A percentile compares a stretch with the other conserved stretches of the same genome.
These are phyloP conservation scores for Limnomonas spitsbergensis DNA, from an alignment of 139 green algal genomes.

Conservation along the genomic window DNA sequence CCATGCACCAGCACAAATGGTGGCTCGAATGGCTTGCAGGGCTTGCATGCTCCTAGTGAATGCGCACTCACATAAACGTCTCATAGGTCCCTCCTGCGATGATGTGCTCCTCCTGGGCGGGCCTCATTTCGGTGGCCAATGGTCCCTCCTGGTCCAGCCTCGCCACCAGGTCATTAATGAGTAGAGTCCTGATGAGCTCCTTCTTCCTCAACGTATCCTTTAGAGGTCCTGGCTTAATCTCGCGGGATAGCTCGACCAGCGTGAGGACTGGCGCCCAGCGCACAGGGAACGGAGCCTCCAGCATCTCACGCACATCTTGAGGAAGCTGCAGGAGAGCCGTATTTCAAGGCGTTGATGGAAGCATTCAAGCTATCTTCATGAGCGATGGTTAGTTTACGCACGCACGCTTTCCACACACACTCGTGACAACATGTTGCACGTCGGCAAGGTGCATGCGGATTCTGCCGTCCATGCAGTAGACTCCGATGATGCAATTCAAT, in stretches of 20 bases:
- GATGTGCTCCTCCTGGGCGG: slow-evolving; percentile 29
- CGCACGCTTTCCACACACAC: too few species aligned
- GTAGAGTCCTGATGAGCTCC: slow-evolving; percentile 26
- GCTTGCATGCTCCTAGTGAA: too few species aligned
- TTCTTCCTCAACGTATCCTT: slow-evolving; percentile 37
- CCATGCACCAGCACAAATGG: too few species aligned
- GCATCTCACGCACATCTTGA: slow-evolving; percentile 29
- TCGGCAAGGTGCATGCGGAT: neutral
- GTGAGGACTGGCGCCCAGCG: slow-evolving; percentile 40
- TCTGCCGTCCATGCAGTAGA: neutral
- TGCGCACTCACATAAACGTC: slow-evolving; percentile 28
- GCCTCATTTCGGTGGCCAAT: slow-evolving; percentile 25
- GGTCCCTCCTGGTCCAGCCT: slow-evolving; percentile 26
- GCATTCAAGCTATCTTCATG: too few species aligned
- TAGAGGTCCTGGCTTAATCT: slow-evolving; percentile 19
- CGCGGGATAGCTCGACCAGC: slow-evolving; percentile 23
- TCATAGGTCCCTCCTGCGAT: slow-evolving; percentile 20
- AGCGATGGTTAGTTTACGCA: too few species aligned
- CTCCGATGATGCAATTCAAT: neutral
- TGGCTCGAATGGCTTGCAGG: too few species aligned
- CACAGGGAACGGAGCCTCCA: slow-evolving; percentile 39
- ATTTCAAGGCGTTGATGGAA: too few species aligned
- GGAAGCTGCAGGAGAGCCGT: slow-evolving; percentile 28
- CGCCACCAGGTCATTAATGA: slow-evolving; percentile 27
- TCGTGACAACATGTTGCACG: slow-evolving; percentile 6